These are phyloP conservation scores for Trifolium pratense DNA, from an alignment of 306 rosid genomes.

Conservation along the genomic window DNA sequence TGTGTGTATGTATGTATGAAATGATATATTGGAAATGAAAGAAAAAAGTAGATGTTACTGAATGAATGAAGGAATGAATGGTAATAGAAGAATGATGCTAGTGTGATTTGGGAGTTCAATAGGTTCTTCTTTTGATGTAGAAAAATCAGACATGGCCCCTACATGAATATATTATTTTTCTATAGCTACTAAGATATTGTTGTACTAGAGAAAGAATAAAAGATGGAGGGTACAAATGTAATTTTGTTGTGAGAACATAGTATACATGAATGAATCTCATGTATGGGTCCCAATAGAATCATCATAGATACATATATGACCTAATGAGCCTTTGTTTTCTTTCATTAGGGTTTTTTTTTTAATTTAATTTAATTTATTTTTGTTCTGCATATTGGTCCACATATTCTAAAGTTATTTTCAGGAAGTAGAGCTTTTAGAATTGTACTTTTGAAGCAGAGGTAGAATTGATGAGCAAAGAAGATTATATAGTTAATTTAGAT, in stretches of 20 bases:
- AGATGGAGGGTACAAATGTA: conserved; percentile 55
- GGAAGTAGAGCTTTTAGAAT: conserved; percentile 42
- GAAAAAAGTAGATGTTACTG: conserved; percentile 49
- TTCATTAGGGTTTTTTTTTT: conserved; percentile 59
- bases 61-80: conserved; percentile 86
- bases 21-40: conserved; percentile 51
- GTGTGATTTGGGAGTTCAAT: conserved; percentile 46
- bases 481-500: conserved; percentile 19
- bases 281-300: conserved; percentile 36
- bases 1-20: conserved; percentile 23
- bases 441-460: conserved; percentile 39
- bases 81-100: conserved; percentile 52
- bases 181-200: conserved; percentile 48
- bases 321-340: not conserved
- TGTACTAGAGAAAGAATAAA: conserved; percentile 40
- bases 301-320: not conserved
- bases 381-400: conserved; percentile 42
- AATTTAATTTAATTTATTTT: not conserved
- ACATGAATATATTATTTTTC: conserved; percentile 16
- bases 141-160: conserved; percentile 46
- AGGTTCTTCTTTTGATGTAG: conserved; percentile 61
- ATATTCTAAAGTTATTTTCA: conserved; percentile 44
- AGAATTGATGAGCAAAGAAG: conserved; percentile 32
- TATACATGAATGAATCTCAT: not conserved
- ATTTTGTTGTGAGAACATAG: conserved; percentile 8